Conservation (phyloP, 768 basidiomycete genomes). For the Clitopilus passeckerianus region DNA sequence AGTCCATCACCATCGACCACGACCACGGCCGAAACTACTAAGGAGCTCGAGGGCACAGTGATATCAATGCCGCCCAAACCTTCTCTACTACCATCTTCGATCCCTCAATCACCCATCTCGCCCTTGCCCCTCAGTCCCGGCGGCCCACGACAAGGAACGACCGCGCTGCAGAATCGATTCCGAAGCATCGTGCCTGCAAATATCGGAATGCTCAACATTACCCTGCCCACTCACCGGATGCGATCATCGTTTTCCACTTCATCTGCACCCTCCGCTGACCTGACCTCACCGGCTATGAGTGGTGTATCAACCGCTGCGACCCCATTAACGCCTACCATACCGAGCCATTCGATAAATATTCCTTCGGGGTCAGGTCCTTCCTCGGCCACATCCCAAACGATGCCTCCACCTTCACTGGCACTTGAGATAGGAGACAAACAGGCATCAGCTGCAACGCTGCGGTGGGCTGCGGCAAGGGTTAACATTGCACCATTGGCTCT, state of each 20-base stretch:
- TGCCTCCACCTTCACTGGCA: conserved; percentile 8
- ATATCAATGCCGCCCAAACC: background rate
- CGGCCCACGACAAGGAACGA: background rate
- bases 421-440: conserved; percentile 44
- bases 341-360: background rate
- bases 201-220: conserved; percentile 8
- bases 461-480: conserved; percentile 79
- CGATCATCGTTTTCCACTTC: conserved; percentile 17
- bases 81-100: background rate
- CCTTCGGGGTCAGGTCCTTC: conserved; percentile 29
- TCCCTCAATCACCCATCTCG: background rate
- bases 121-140: background rate
- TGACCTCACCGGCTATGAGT: background rate
- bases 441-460: conserved; percentile 75
- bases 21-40: background rate
- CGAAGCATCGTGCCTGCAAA: conserved; percentile 1
- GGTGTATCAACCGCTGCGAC: background rate
- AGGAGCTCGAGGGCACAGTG: background rate
- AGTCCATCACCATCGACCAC: background rate
- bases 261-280: conserved; percentile 8
- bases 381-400: conserved; percentile 9
- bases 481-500: conserved; percentile 84
- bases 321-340: background rate
- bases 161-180: background rate
- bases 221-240: conserved; percentile 15